Percentiles rank a stretch among this genome's conserved stretches.
Conservation (phyloP, 768 basidiomycete genomes). For the Podaxis sp. region DNA sequence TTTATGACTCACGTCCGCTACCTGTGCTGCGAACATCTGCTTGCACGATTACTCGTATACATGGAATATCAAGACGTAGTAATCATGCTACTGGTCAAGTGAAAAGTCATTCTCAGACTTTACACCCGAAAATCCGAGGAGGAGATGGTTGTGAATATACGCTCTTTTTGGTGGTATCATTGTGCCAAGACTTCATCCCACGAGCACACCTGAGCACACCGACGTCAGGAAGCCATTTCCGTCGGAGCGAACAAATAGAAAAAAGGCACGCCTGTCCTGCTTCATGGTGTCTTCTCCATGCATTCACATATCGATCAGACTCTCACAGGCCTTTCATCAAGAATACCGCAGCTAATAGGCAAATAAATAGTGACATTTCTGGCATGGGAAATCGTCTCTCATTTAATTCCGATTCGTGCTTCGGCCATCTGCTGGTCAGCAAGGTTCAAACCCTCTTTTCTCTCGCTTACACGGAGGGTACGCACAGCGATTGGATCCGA, state of each 20-base stretch:
- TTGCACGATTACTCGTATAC: too few relatives aligned
- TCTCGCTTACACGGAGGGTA: neutral
- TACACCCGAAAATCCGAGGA: neutral
- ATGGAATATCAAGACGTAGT: neutral
- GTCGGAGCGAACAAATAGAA: neutral
- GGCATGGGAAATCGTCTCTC: slow-evolving; percentile 4
- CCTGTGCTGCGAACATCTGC: neutral
- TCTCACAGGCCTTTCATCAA: slow-evolving; percentile 10
- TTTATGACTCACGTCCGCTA: neutral
- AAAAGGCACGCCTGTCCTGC: neutral
- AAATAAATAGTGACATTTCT: neutral
- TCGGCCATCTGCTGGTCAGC: neutral
- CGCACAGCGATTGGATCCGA: neutral
- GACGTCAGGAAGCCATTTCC: neutral
- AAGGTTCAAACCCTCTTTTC: neutral
- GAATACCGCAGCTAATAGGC: slow-evolving; percentile 5
- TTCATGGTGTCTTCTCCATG: neutral
- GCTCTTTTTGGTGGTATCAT: neutral
- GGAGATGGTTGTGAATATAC: neutral
- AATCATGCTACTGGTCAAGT: neutral
- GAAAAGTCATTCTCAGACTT: too few relatives aligned
- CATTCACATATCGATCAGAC: neutral
- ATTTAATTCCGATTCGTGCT: slow-evolving; percentile 1
- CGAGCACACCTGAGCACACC: neutral
- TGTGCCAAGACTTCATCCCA: neutral